Conservation (phyloP, 1,284 basidiomycete genomes). For the Thelephora terrestris region DNA sequence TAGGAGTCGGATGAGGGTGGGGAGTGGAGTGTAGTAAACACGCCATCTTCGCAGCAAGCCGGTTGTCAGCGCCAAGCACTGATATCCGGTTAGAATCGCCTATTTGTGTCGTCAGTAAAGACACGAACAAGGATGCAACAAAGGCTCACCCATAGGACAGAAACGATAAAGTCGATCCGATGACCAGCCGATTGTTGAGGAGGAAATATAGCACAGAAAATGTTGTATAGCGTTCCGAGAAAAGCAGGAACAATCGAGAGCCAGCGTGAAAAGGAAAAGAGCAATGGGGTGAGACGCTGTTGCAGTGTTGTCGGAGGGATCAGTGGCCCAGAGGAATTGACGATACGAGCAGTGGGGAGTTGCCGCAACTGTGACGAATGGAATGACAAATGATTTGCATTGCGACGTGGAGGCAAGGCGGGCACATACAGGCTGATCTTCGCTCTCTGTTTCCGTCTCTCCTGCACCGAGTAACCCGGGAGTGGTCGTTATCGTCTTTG, state of each 20-base stretch:
- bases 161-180: constrained; percentile 49
- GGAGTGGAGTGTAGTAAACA: constrained; percentile 69
- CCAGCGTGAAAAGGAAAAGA: constrained; percentile 44
- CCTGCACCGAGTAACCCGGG: constrained; percentile 53
- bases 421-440: constrained; percentile 31
- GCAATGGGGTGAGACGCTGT: constrained; percentile 25
- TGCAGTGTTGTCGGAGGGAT: constrained; percentile 27
- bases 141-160: constrained; percentile 54
- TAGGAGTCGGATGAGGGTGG: constrained; percentile 74
- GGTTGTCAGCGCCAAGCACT: constrained; percentile 71
- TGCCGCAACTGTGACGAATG: constrained; percentile 32
- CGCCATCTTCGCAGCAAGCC: constrained; percentile 75
- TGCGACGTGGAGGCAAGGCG: constrained; percentile 3
- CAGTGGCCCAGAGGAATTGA: constrained; percentile 35
- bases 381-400: constrained; percentile 2
- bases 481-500: constrained; percentile 44
- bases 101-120: constrained; percentile 17
- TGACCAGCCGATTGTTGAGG: constrained; percentile 21
- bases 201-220: constrained; percentile 38
- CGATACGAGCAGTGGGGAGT: constrained; percentile 52
- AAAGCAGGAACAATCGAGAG: constrained; percentile 65
- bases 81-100: constrained; percentile 72
- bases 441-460: constrained; percentile 69
- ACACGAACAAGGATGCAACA: neutral
- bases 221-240: constrained; percentile 51